These are phyloP conservation scores for Pseudocercospora eumusae DNA, from an alignment of 2,329 filamentous ascomycete species.

Conservation along the genomic window DNA sequence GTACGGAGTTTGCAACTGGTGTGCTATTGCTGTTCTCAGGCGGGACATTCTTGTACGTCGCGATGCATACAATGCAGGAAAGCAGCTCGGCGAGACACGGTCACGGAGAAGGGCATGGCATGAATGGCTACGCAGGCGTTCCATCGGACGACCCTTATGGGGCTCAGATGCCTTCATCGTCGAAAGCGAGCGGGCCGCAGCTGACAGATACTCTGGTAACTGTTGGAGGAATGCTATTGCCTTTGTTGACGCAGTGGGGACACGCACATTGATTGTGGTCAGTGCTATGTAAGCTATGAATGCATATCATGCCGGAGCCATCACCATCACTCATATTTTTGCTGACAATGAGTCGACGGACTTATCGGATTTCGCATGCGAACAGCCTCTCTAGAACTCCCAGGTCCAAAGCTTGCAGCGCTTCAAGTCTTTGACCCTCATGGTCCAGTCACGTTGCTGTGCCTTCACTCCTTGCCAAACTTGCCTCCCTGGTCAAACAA, in stretches of 20 bases:
- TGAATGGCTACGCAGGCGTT: conserved; percentile 32
- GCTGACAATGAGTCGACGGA: too few relatives aligned
- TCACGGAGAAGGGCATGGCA: conserved; percentile 38
- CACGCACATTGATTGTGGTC: conserved; percentile 61
- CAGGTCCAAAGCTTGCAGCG: neutral
- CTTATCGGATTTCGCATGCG: too few relatives aligned
- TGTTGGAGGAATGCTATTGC: conserved; percentile 74
- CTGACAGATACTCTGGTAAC: conserved; percentile 64
- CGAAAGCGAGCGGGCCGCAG: conserved; percentile 6
- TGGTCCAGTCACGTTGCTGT: neutral
- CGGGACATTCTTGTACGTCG: conserved; percentile 96
- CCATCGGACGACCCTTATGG: conserved; percentile 31
- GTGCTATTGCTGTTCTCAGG: conserved; percentile 93
- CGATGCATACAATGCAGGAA: conserved; percentile 98
- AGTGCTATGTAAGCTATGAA: neutral
- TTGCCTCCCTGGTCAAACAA: neutral
- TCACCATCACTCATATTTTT: too few relatives aligned
- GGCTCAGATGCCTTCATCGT: neutral
- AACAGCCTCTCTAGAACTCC: too few relatives aligned
- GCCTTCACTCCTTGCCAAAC: too few relatives aligned
- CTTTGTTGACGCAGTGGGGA: conserved; percentile 74
- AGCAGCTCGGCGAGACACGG: conserved; percentile 54
- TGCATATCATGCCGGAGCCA: neutral
- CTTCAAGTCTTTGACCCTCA: neutral
- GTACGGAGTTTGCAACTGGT: conserved; percentile 83